Percentiles rank a stretch among this genome's conserved stretches.
Evolutionary conservation across 495 filamentous ascomycete genomes (phyloP).

Genomic region (Cercophora samala): DNA sequence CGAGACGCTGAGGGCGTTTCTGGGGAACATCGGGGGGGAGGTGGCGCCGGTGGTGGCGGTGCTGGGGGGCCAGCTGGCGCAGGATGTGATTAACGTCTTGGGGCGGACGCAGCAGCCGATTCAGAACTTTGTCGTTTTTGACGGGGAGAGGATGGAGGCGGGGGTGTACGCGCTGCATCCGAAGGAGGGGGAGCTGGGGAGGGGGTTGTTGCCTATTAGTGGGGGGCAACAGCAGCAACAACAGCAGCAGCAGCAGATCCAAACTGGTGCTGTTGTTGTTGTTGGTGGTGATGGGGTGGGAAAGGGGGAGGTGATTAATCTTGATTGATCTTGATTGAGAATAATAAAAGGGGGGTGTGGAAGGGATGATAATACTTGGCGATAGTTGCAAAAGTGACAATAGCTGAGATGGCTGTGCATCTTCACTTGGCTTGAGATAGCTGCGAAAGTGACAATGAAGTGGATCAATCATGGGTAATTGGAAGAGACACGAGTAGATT

Average conservation of each 20-base stretch:
- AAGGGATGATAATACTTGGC: not conserved
- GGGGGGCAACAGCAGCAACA: not conserved
- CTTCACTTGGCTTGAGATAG: not conserved
- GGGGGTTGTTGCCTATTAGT: conserved; percentile 21
- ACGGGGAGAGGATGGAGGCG: conserved; percentile 73
- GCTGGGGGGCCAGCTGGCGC: conserved; percentile 82
- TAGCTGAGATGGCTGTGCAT: not conserved
- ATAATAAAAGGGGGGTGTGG: too few species aligned
- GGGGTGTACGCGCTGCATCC: conserved; percentile 82
- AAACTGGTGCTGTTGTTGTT: not conserved
- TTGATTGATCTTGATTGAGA: too few species aligned
- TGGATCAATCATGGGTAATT: not conserved
- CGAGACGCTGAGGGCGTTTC: conserved; percentile 77
- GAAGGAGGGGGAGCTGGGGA: conserved; percentile 45
- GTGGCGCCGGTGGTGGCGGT: conserved; percentile 85
- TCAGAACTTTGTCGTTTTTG: conserved; percentile 91
- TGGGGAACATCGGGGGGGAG: conserved; percentile 78
- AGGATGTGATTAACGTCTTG: conserved; percentile 96
- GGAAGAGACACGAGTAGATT: too few species aligned
- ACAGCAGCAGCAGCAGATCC: not conserved
- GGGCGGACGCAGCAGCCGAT: conserved; percentile 86
- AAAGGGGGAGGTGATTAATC: not conserved
- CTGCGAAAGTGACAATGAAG: not conserved
- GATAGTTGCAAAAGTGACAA: not conserved
- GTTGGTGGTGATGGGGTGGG: not conserved